Base-by-base conservation (phyloP, 2,329 filamentous ascomycete species). In the Sporothrix brunneoviolacea region DNA sequence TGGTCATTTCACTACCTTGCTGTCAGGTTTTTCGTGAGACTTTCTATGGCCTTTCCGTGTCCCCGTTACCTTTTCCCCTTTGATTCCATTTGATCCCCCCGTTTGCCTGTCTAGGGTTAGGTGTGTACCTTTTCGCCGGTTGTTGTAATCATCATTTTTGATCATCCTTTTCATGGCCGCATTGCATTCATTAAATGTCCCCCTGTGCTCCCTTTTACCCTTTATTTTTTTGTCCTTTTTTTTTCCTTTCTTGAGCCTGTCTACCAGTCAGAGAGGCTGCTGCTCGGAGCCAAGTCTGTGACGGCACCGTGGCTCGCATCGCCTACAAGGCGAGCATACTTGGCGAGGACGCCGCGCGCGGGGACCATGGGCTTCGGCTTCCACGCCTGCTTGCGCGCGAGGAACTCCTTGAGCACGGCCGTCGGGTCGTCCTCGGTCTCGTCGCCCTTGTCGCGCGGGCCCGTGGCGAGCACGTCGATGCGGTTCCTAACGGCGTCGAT, bases 261-360 rank as follows among this genome's bases (percentile, higher is more conserved):
- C 30, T 51, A 56, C 54, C 54, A 56, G n/a, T 53, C 43, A 0
- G 36, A 24, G 9, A 51, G 19, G n/a, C 19, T 38, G n/a, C 54
- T 58, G 39, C 54, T 52, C 9, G 61, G 58, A 6, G 58, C 61
- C 47, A 63, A 64, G 71, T 95, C 91, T 35, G 91, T 95, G 69
- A 95, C 86, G 8, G 90, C 90, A 5, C 91, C 91, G 61, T 91
- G 86, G 65, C 86, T 91, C 10, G 91, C 91, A 77, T 96, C 91
- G 1, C 90, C 86, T 0, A 97, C 91, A 61, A 96, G 68, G 38
- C 79, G 72, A 7, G 87, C 87, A 71, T 97, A 97, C 74, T 97
- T 97, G 5, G 88, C 91, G 71, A 97, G 64, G 36, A 85, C 84
- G 35, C 91, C 91, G 50, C 91, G 80, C 59, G 84, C 90, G 9